phyloP scores from a whole-genome alignment of 2,329 filamentous ascomycete genomes.

The Geosmithia putterillii region DNA sequence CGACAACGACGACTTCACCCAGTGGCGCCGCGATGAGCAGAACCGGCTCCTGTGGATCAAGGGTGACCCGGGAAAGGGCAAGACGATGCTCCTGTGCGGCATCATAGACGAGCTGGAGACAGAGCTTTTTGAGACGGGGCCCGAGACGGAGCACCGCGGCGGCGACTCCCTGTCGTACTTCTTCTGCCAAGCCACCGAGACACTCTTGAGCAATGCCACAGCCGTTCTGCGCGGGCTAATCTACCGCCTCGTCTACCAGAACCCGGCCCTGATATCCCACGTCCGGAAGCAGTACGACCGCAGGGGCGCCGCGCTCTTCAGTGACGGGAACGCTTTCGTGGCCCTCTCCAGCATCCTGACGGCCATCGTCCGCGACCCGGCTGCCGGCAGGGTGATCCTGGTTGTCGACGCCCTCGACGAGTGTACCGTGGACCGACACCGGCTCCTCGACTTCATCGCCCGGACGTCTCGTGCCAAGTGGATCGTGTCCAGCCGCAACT shows the following conservation, averaged over 20 bases:
- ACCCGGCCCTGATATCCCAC: slow-evolving; percentile 19
- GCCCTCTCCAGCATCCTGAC: slow-evolving; percentile 22
- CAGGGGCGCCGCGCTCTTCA: slow-evolving; percentile 21
- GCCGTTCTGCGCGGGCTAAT: slow-evolving; percentile 28
- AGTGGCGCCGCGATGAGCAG: slow-evolving; percentile 3
- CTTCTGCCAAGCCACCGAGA: slow-evolving; percentile 28
- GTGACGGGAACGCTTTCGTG: slow-evolving; percentile 22
- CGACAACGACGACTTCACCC: slow-evolving; percentile 10
- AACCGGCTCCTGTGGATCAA: slow-evolving; percentile 22
- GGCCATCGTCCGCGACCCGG: slow-evolving; percentile 22
- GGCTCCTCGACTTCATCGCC: slow-evolving; percentile 23
- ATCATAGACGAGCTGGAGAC: slow-evolving; percentile 10
- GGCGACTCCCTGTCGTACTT: slow-evolving; percentile 14
- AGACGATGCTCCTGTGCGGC: slow-evolving; percentile 26
- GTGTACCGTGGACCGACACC: slow-evolving; percentile 13
- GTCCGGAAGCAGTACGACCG: slow-evolving; percentile 17
- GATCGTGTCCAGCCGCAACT: slow-evolving; percentile 31
- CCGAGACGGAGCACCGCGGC: neutral
- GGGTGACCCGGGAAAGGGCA: slow-evolving; percentile 28
- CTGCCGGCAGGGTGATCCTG: slow-evolving; percentile 15
- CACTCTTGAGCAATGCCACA: slow-evolving; percentile 22
- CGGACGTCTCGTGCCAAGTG: slow-evolving; percentile 18
- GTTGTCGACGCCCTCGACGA: slow-evolving; percentile 36
- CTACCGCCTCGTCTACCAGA: slow-evolving; percentile 20
- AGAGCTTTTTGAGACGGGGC: neutral